These are phyloP conservation scores for Silene vulgaris DNA, from an alignment of 179 eudicot genomes.

Conservation along the genomic window DNA sequence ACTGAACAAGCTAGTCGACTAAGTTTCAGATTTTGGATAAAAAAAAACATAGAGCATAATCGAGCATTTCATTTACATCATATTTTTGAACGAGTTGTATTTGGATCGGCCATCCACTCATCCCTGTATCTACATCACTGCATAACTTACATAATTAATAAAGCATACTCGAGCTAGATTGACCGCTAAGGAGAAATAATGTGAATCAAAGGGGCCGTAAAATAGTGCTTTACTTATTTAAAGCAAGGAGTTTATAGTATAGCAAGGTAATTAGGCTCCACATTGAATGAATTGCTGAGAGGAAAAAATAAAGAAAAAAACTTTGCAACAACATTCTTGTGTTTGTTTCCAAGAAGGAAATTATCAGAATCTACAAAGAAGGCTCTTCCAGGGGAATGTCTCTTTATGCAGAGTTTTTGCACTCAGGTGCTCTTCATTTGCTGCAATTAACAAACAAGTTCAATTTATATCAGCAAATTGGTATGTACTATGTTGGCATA, in stretches of 20 bases:
- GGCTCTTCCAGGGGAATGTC: conserved; percentile 28
- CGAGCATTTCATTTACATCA: too few relatives aligned
- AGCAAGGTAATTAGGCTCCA: conserved; percentile 22
- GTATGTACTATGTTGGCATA: neutral
- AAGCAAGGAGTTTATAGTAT: conserved; percentile 28
- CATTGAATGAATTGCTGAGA: conserved; percentile 23
- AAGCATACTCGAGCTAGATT: neutral
- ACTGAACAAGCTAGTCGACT: too few relatives aligned
- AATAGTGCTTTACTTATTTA: conserved; percentile 26
- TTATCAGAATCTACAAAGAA: conserved; percentile 37
- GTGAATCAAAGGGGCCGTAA: neutral
- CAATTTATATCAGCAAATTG: neutral
- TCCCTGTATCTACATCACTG: too few relatives aligned
- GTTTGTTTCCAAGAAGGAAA: conserved; percentile 27
- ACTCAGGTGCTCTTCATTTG: conserved; percentile 58
- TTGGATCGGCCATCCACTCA: too few relatives aligned
- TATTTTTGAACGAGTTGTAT: too few relatives aligned
- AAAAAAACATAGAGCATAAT: too few relatives aligned
- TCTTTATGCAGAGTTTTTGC: neutral
- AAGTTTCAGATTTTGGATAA: too few relatives aligned
- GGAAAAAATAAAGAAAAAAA: conserved; percentile 16
- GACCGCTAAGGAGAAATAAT: neutral
- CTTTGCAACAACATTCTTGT: conserved; percentile 26
- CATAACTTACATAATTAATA: neutral
- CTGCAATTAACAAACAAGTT: conserved; percentile 28